Evolutionary conservation across 805 yeast species (phyloP).

Genomic region (Myxozyma melibiosi): DNA sequence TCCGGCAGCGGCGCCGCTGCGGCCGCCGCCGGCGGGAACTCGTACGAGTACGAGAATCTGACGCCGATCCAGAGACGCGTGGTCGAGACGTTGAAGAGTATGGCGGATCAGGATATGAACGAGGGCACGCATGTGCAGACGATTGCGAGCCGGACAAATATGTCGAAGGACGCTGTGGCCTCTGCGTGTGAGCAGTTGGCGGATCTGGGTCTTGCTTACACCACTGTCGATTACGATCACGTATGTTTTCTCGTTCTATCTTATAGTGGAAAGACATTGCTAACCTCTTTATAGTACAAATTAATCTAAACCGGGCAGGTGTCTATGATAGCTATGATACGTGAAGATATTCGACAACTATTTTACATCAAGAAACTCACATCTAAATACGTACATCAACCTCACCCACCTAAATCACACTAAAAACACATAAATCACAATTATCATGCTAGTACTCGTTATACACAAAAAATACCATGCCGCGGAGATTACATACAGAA

Average conservation of each 20-base stretch:
- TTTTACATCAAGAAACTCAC: neutral
- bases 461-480: neutral
- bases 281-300: neutral
- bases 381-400: neutral
- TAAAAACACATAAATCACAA: no score
- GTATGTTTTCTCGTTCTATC: constrained; percentile 11
- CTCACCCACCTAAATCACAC: neutral
- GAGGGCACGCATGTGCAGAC: constrained; percentile 30
- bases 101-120: constrained; percentile 10
- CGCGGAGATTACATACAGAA: no score
- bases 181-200: constrained; percentile 21
- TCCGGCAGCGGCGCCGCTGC: neutral
- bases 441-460: neutral
- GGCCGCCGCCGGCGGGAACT: neutral
- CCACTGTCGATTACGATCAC: constrained; percentile 32
- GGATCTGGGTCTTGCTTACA: constrained; percentile 26
- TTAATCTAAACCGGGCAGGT: neutral
- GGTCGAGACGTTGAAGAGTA: constrained; percentile 13
- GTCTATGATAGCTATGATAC: no score
- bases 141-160: constrained; percentile 15
- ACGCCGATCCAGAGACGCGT: constrained; percentile 26
- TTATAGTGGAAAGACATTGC: neutral
- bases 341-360: no score
- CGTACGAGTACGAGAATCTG: constrained; percentile 20
- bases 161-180: neutral